Evolutionary conservation across 2,329 filamentous ascomycete species (phyloP), one percentile per base, ranked within the genome.

Genomic region (Xenosphaeropsis pyriputrescens): DNA sequence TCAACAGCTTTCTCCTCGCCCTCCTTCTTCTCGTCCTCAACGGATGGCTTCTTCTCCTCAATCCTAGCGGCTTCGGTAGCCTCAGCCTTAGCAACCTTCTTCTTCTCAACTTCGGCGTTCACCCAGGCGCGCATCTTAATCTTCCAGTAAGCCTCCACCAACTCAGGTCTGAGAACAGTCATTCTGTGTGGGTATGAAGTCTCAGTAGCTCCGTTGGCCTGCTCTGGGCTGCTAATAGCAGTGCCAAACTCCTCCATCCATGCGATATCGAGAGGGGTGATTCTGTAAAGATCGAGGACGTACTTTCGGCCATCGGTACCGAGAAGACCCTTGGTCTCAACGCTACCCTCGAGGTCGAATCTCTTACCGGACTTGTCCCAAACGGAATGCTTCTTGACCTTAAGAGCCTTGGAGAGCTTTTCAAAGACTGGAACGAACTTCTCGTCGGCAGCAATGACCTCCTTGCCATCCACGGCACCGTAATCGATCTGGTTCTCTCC

Each of bases 401-500:
- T 83, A 51, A 96, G 71, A 2, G 85, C 75, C 61, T 89, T 86
- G 32, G 89, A 95, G 22, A 98, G 72, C 64, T 93, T 86, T 54
- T 85, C 77, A 51, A 98, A 98, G 8, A 85, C 71, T 18, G 80
- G 65, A 1, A 76, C 75, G 51, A 98, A 98, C 15, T 79, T 76
- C 54, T 93, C 79, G 53, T 96, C 85, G 11, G 85, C 82, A 1
- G 91, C 88, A 37, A 98, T 85, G 18, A 93, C 74, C 47, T 98
- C 91, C 62, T 93, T 94, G 47, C 93, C 91, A 57, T 98, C 91
- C 22, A 96, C 91, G 47, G 89, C 91, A 55, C 91, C 91, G 54
- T 98, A 98, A 57, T 98, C 91, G 49, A 98, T 96, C 60, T 96
- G 91, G 61, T 94, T 91, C 72, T 98, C 91, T 37, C 88, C 91